A percentile compares a stretch with the other conserved stretches of the same genome.
Evolutionary conservation across 352 stramenopile genomes (phyloP).

Genomic region (Plasmopara viticola): DNA sequence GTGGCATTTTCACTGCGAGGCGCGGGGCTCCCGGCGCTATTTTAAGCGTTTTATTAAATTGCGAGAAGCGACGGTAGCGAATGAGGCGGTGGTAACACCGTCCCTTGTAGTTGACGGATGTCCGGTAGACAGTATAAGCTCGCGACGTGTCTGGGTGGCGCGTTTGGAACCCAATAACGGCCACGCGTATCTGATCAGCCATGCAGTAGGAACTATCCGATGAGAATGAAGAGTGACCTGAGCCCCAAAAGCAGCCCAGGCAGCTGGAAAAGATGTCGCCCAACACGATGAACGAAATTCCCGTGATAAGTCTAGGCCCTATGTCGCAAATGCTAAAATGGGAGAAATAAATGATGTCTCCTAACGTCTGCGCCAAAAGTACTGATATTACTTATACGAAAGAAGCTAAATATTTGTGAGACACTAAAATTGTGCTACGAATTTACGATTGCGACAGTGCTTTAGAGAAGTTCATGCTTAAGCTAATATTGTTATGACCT

Average conservation of each 20-base stretch:
- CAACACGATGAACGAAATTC: slow-evolving; percentile 7
- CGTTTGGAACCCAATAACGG: slow-evolving; percentile 66
- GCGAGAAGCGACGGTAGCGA: slow-evolving; percentile 55
- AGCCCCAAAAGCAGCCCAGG: slow-evolving; percentile 8
- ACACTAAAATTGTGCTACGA: no score
- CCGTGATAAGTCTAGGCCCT: background rate
- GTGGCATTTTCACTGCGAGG: slow-evolving; percentile 33
- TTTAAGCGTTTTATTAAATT: slow-evolving; percentile 44
- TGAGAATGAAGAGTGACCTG: slow-evolving; percentile 3
- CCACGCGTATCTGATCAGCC: slow-evolving; percentile 41
- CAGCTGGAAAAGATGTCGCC: slow-evolving; percentile 13
- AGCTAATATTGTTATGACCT: no score
- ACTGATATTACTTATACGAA: background rate
- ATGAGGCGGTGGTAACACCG: slow-evolving; percentile 65
- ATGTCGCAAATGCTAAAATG: background rate
- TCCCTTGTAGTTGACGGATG: slow-evolving; percentile 54
- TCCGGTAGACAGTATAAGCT: slow-evolving; percentile 73
- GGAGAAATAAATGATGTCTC: background rate
- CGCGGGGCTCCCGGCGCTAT: slow-evolving; percentile 16
- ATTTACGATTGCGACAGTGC: no score
- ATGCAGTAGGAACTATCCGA: slow-evolving; percentile 15
- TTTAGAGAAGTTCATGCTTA: no score
- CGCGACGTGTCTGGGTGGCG: slow-evolving; percentile 20
- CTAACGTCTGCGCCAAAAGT: background rate
- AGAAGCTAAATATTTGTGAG: no score